These are phyloP conservation scores for Diaporthe vaccinii DNA, from an alignment of 2,329 filamentous ascomycete genomes.

Conservation along the genomic window DNA sequence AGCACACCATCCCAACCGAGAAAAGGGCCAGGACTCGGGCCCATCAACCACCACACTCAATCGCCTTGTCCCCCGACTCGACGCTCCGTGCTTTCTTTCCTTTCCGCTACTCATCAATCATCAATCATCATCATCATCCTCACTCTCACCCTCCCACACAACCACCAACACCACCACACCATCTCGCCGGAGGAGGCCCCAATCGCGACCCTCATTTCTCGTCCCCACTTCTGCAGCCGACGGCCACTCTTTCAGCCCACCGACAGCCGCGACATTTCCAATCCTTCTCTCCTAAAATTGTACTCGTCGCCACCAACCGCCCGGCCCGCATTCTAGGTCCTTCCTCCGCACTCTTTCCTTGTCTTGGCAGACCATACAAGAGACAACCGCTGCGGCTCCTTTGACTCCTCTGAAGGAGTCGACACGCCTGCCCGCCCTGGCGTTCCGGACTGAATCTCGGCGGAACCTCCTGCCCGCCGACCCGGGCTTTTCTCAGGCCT, in stretches of 20 bases:
- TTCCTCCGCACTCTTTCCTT: conserved; percentile 29
- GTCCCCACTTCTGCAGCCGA: conserved; percentile 32
- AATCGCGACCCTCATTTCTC: conserved; percentile 30
- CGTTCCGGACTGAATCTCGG: conserved; percentile 59
- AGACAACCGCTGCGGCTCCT: conserved; percentile 21
- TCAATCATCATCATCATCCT: not conserved
- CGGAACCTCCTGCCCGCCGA: conserved; percentile 59
- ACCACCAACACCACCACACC: conserved; percentile 1
- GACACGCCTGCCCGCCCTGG: conserved; percentile 57
- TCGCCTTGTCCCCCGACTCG: conserved; percentile 16
- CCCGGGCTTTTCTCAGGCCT: conserved; percentile 46
- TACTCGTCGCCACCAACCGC: conserved; percentile 22
- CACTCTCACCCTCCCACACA: not conserved
- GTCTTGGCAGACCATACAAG: conserved; percentile 14
- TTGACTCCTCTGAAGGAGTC: conserved; percentile 47
- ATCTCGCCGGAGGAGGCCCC: not conserved
- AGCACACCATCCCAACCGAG: conserved; percentile 32
- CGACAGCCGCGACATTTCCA: conserved; percentile 35
- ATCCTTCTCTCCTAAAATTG: conserved; percentile 33
- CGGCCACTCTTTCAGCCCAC: conserved; percentile 24
- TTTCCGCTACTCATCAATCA: conserved; percentile 26
- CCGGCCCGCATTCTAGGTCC: conserved; percentile 6
- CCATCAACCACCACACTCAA: conserved; percentile 10
- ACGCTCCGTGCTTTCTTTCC: conserved; percentile 36
- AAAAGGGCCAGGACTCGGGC: conserved; percentile 28